Evolutionary conservation across 441 rosid genomes (phyloP), one percentile per base, ranked within the genome.

Genomic region (Eugenia klotzschiana): DNA sequence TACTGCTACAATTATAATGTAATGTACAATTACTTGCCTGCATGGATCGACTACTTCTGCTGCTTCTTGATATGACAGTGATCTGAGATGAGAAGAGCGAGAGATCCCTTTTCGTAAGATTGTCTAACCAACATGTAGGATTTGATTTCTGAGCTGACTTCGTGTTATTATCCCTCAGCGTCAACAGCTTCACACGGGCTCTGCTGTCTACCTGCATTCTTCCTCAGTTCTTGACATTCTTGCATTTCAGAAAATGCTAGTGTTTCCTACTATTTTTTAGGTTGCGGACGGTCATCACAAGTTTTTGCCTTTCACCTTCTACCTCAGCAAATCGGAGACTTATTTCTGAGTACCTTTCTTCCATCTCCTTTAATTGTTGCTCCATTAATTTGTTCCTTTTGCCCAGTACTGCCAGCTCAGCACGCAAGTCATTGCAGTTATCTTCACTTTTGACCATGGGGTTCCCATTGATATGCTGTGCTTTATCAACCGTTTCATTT

Each of bases 381-480:
- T 91, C 93, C 91, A 90, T 92, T 12, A 80, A 77, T 80, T 83
- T 89, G 90, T 93, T 95, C 89, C 89, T 94, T 85, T 92, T 94
- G 84, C 85, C 90, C 50, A 91, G 85, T 41, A 84, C 82, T 27
- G 83, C 87, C 88, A 92, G 79, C 85, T 93, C 94, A 37, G 83
- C 86, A 85, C 87, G 77, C 84, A 90, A 51, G 85, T 84, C 60
- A 80, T 79, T 86, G 84, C 84, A 84, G 41, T 86, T 89, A 58
- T 86, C 84, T 52, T 86, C 84, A 80, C 84, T 88, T 49, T 50
- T 73, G 58, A 69, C 25, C 15, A 37, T 1, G 46, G 77, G 46
- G 8, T 69, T 69, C 46, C 77, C 77, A 16, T 69, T 20, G 77
- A 33, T 37, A 0, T 69, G 77, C 77, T 69, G 46, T 37, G 77